A percentile compares a stretch with the other conserved stretches of the same genome.
Evolutionary conservation across 2,329 filamentous ascomycete genomes (phyloP).

Genomic region (Dendryphion nanum): DNA sequence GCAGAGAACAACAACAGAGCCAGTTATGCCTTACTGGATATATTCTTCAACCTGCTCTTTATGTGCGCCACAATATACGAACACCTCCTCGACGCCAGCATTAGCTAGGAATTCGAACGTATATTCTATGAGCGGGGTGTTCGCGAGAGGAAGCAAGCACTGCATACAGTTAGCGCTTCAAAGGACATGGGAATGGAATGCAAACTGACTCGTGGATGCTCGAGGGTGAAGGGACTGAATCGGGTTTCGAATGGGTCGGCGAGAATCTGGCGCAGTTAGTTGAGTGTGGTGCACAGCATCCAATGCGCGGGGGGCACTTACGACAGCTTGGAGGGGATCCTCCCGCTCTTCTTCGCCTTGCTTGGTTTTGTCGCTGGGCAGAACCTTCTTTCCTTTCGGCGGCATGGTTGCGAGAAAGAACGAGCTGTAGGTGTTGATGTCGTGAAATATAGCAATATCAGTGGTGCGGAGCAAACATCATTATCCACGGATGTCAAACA

Average conservation of each 20-base stretch:
- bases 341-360: slow-evolving; percentile 57
- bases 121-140: slow-evolving; percentile 94
- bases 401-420: slow-evolving; percentile 39
- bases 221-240: slow-evolving; percentile 85
- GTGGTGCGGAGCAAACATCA: no score
- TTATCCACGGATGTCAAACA: no score
- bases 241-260: slow-evolving; percentile 93
- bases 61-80: slow-evolving; percentile 86
- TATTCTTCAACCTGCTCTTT: slow-evolving; percentile 85
- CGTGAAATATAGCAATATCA: no score
- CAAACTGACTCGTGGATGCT: slow-evolving; percentile 74
- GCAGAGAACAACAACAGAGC: neutral
- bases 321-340: slow-evolving; percentile 63
- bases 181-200: neutral
- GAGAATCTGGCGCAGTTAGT: slow-evolving; percentile 61
- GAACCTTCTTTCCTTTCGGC: slow-evolving; percentile 48
- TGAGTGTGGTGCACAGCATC: slow-evolving; percentile 1
- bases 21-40: slow-evolving; percentile 62
- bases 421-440: no score
- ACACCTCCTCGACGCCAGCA: slow-evolving; percentile 92
- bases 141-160: slow-evolving; percentile 91
- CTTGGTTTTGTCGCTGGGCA: slow-evolving; percentile 37
- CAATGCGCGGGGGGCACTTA: slow-evolving; percentile 33
- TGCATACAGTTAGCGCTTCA: slow-evolving; percentile 34
- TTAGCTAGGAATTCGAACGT: slow-evolving; percentile 94